Evolutionary conservation across 441 rosid genomes (phyloP).

Genomic region (Populus hybrid): DNA sequence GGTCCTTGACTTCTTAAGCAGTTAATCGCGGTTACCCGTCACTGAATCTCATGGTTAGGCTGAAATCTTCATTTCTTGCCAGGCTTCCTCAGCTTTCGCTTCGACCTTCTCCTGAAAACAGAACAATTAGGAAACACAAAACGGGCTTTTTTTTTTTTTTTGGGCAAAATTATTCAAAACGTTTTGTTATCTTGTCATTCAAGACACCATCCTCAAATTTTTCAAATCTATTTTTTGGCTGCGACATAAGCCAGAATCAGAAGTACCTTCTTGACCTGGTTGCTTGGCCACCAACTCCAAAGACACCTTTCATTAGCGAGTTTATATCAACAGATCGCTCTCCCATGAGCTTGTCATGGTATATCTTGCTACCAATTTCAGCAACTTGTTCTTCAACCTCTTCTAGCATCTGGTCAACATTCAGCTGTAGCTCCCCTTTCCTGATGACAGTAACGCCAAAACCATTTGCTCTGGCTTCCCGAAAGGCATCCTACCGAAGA

Average conservation of each 20-base stretch:
- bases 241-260: background rate
- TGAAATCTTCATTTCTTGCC: slow-evolving; percentile 24
- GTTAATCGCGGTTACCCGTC: background rate
- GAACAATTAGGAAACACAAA: background rate
- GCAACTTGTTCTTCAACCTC: slow-evolving; percentile 75
- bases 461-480: slow-evolving; percentile 85
- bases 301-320: slow-evolving; percentile 76
- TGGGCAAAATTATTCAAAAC: background rate
- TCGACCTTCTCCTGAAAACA: slow-evolving; percentile 37
- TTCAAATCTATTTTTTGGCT: background rate
- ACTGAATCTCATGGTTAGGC: background rate
- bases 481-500: slow-evolving; percentile 58
- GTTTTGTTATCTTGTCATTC: background rate
- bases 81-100: slow-evolving; percentile 37
- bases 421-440: slow-evolving; percentile 71
- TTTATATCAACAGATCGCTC: slow-evolving; percentile 73
- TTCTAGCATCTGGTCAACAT: slow-evolving; percentile 75
- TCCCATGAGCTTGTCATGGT: slow-evolving; percentile 72
- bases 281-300: slow-evolving; percentile 36
- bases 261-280: slow-evolving; percentile 33
- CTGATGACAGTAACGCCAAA: slow-evolving; percentile 79
- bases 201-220: background rate
- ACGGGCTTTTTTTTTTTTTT: background rate
- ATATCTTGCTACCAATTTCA: slow-evolving; percentile 86
- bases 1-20: background rate